Conservation (phyloP, 139 green algal species). For the Coelastrella sp. region DNA sequence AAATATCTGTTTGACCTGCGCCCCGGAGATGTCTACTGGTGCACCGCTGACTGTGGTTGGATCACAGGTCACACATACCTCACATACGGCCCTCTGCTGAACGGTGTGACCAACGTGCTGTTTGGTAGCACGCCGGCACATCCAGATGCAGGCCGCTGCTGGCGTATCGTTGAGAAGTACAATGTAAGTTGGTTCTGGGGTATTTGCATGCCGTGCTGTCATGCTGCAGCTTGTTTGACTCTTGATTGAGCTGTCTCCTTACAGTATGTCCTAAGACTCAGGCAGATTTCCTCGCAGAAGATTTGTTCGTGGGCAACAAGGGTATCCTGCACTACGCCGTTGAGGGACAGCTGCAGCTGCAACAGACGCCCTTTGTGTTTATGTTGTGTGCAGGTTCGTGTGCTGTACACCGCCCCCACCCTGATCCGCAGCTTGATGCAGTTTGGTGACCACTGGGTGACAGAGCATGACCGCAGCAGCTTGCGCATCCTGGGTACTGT, state of each 20-base stretch:
- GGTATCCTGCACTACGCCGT: no score
- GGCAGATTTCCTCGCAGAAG: background rate
- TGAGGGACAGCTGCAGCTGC: no score
- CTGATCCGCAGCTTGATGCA: slow-evolving; percentile 93
- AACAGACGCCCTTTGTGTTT: background rate
- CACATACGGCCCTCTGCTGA: slow-evolving; percentile 91
- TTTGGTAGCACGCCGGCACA: slow-evolving; percentile 97
- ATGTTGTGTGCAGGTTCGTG: slow-evolving; percentile 66
- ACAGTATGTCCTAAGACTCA: no score
- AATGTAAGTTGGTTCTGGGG: slow-evolving; percentile 60
- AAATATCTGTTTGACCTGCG: slow-evolving; percentile 92
- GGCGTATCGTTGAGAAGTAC: slow-evolving; percentile 94
- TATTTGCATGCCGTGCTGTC: no score
- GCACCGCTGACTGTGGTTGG: slow-evolving; percentile 93
- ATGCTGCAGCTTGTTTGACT: no score
- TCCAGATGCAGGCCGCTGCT: slow-evolving; percentile 90
- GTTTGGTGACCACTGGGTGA: slow-evolving; percentile 75
- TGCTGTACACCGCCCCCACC: slow-evolving; percentile 98
- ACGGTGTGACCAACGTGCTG: slow-evolving; percentile 86
- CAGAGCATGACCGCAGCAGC: slow-evolving; percentile 51
- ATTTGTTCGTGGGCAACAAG: no score
- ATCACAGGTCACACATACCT: slow-evolving; percentile 96
- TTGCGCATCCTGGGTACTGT: slow-evolving; percentile 94
- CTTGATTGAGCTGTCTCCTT: no score
- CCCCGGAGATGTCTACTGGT: slow-evolving; percentile 92